These are phyloP conservation scores for Ensete glaucum DNA, from an alignment of 176 grass and related monocot species.

Conservation along the genomic window DNA sequence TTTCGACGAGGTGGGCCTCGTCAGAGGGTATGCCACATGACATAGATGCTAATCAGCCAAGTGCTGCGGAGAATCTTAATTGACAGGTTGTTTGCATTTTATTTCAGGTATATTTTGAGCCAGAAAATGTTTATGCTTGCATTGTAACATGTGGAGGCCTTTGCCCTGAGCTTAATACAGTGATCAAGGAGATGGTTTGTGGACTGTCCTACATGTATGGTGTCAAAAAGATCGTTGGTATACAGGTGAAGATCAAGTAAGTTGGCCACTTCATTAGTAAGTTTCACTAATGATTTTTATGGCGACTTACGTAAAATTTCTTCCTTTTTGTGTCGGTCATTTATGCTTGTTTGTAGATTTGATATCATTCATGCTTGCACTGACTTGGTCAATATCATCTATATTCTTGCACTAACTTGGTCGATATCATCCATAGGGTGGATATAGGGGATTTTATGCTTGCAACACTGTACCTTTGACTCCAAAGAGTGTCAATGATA, in stretches of 20 bases:
- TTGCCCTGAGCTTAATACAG: constrained; percentile 9
- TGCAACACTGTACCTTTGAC: constrained; percentile 5
- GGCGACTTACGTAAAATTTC: not conserved
- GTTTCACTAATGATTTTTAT: no score
- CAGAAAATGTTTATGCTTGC: constrained; percentile 15
- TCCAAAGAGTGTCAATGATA: constrained; percentile 14
- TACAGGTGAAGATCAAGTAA: not conserved
- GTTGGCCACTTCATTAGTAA: no score
- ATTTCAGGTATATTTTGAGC: constrained; percentile 4
- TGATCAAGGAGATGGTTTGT: constrained; percentile 13
- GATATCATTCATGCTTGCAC: not conserved
- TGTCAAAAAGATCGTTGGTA: constrained; percentile 6
- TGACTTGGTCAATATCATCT: not conserved
- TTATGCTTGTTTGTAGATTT: not conserved
- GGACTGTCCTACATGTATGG: constrained; percentile 14
- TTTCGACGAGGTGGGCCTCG: constrained; percentile 10
- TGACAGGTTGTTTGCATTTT: not conserved
- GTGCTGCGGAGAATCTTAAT: not conserved
- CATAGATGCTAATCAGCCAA: not conserved
- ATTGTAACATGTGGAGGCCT: constrained; percentile 18
- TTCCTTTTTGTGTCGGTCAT: not conserved
- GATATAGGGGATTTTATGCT: constrained; percentile 16
- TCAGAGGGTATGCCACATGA: not conserved
- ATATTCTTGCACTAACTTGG: not conserved
- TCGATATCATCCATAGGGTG: constrained; percentile 3